Evolutionary conservation across 2,329 filamentous ascomycete genomes (phyloP).

Genomic region (Didymella arachidicola): DNA sequence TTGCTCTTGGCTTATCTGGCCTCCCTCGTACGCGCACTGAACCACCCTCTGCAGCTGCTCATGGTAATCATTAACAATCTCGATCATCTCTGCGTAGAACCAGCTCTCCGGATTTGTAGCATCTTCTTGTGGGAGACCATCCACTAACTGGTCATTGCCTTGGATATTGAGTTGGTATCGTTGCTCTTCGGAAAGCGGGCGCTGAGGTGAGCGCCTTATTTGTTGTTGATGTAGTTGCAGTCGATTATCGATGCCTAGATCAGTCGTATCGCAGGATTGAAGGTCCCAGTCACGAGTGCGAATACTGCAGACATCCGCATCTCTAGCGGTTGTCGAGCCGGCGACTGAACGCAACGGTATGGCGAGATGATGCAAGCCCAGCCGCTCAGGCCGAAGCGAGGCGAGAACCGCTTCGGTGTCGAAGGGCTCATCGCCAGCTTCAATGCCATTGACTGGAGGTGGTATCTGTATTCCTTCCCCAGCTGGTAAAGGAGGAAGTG

Average conservation of each 20-base stretch:
- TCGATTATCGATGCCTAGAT: constrained; percentile 1
- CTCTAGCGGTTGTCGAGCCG: not conserved
- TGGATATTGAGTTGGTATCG: not conserved
- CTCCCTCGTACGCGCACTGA: constrained; percentile 4
- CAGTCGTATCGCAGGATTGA: constrained; percentile 1
- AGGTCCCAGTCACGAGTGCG: constrained; percentile 6
- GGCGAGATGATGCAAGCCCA: constrained; percentile 1
- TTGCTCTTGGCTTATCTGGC: constrained; percentile 4
- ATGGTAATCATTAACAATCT: constrained; percentile 3
- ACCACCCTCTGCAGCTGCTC: not conserved
- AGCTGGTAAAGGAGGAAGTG: constrained; percentile 2
- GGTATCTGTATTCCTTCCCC: not conserved
- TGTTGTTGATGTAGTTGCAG: not conserved
- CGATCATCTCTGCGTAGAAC: constrained; percentile 8
- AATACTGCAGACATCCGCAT: not conserved
- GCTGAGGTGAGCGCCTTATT: too few species aligned
- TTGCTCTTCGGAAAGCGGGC: not conserved
- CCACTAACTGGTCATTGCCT: not conserved
- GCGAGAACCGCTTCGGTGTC: constrained; percentile 6
- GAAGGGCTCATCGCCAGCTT: not conserved
- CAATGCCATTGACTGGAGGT: not conserved
- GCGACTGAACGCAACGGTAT: not conserved
- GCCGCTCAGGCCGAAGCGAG: constrained; percentile 10
- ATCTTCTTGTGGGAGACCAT: not conserved
- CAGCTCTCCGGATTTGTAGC: not conserved